phyloP scores from a whole-genome alignment of 306 rosid species.

The Cucumis hystrix region DNA sequence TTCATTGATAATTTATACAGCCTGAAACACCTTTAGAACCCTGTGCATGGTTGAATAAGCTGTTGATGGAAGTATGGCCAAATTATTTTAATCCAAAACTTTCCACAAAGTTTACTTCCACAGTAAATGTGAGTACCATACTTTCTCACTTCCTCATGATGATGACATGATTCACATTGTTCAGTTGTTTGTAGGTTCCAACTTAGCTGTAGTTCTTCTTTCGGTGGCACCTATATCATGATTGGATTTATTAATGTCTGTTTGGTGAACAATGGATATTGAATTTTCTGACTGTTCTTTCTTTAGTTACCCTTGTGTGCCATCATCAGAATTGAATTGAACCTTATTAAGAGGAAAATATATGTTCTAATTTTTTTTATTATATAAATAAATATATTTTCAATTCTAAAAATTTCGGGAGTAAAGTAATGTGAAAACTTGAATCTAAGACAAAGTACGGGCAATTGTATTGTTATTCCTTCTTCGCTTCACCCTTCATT shows the following conservation, averaged over 20 bases:
- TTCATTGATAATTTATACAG: conserved; percentile 19
- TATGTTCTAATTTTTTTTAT: background rate
- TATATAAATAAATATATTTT: background rate
- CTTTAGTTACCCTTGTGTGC: background rate
- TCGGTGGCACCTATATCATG: background rate
- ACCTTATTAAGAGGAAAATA: background rate
- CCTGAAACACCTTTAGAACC: conserved; percentile 83
- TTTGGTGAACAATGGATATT: background rate
- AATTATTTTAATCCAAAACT: conserved; percentile 52
- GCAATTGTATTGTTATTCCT: background rate
- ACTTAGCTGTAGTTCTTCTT: background rate
- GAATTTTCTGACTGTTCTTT: background rate
- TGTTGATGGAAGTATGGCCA: conserved; percentile 77
- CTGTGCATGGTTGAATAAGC: conserved; percentile 85
- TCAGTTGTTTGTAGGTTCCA: background rate
- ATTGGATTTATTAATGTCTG: background rate
- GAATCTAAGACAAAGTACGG: background rate
- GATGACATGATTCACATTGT: background rate
- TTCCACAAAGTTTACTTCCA: conserved; percentile 49
- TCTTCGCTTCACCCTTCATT: background rate
- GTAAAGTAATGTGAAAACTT: background rate
- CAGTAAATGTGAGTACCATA: conserved; percentile 51
- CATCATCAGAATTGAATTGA: background rate
- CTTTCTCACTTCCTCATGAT: background rate
- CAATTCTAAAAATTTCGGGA: background rate